These are phyloP conservation scores for Eucommia ulmoides DNA, from an alignment of 257 asterid genomes.

Conservation along the genomic window DNA sequence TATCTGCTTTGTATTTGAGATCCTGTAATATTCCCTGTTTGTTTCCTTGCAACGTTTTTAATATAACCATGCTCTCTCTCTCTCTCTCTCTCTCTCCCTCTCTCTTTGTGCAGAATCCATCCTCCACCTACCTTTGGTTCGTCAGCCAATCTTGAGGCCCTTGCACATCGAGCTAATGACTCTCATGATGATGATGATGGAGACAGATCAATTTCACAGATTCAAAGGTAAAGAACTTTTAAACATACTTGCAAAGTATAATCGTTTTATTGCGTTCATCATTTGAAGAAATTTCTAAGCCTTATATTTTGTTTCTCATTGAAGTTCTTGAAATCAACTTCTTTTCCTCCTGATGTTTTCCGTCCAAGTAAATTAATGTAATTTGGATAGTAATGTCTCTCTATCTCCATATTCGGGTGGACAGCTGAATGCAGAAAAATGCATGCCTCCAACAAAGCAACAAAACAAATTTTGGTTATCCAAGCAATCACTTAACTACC, in stretches of 20 bases:
- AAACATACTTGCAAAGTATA: no score
- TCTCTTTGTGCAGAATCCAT: slow-evolving; percentile 18
- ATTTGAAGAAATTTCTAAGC: no score
- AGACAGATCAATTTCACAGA: slow-evolving; percentile 19
- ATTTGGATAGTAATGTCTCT: no score
- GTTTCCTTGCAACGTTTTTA: not conserved
- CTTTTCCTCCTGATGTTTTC: no score
- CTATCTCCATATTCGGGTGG: no score
- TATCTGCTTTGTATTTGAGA: not conserved
- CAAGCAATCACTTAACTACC: not conserved
- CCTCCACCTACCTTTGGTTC: slow-evolving; percentile 53
- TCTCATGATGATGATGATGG: slow-evolving; percentile 16
- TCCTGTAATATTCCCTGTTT: not conserved
- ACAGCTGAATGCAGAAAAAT: no score
- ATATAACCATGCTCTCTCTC: not conserved
- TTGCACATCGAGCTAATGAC: slow-evolving; percentile 20
- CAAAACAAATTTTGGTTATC: no score
- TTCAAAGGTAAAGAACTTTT: slow-evolving; percentile 29
- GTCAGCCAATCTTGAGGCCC: slow-evolving; percentile 30
- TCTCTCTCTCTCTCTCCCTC: slow-evolving; percentile 1
- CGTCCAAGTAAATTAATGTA: no score
- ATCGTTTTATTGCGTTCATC: no score
- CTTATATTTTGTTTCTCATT: no score
- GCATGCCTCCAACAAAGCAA: no score
- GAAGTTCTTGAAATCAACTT: no score